Base-by-base conservation (phyloP, 2,329 filamentous ascomycete species). In the Hymenoscyphus occultus region DNA sequence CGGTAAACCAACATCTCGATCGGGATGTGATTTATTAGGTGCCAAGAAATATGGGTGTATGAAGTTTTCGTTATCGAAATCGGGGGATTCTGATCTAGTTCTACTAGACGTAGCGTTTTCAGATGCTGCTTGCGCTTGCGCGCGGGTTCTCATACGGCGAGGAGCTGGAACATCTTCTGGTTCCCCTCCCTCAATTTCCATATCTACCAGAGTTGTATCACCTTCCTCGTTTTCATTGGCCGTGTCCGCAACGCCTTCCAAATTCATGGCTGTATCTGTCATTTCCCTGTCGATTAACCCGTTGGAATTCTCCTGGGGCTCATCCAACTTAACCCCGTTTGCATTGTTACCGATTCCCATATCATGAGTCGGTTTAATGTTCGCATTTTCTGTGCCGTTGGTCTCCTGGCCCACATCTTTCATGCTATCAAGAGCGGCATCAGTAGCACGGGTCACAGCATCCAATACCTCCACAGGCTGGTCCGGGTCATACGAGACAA, bases 21-120 rank as follows among this genome's bases (percentile, higher is more conserved):
- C 89, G 1, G 88, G 84, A 62, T 84, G 82, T 31, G 86, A 84
- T 39, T 84, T 80, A 32, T 79, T 74, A 0, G 91, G 89, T 42
- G 89, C 84, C 56, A 87, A 77, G 77, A 92, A 96, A 72, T 92
- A 85, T 2, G 91, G 90, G 74, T 94, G 90, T 65, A 94, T 84
- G 35, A 83, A 84, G n/a, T 81, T 79, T 3, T 83, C 79, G 14
- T 81, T 79, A 22, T 76, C 75, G 5, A 78, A 77, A 51, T 82
- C 80, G 16, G 82, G 82, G 32, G 79, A 74, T 32, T 67, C 63
- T n/a, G 74, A 76, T 60, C 66, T 76, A 69, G 61, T 73, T 69
- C 65, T 74, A 73, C 65, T 76, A 69, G 72, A 68, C 13, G 71
- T 67, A 60, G 75, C 64, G 71, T 77, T 70, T 68, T 75, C 75